These are phyloP conservation scores for Delphinella strobiligena DNA, from an alignment of 2,329 filamentous ascomycete species.

Conservation along the genomic window DNA sequence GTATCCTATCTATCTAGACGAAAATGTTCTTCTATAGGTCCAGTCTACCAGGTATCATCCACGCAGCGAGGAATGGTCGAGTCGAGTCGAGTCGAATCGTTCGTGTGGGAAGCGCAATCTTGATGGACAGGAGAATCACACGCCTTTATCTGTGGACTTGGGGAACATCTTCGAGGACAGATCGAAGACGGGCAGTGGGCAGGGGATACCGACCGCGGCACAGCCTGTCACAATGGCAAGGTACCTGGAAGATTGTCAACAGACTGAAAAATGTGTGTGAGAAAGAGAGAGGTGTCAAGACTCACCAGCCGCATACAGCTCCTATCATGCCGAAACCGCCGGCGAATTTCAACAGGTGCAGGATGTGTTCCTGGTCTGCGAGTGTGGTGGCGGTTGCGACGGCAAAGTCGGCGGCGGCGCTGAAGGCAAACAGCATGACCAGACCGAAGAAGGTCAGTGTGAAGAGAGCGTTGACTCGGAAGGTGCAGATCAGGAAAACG, in stretches of 20 bases:
- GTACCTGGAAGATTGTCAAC: constrained; percentile 12
- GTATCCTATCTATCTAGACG: too few relatives aligned
- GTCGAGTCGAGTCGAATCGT: too few relatives aligned
- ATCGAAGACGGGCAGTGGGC: constrained; percentile 15
- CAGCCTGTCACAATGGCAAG: constrained; percentile 14
- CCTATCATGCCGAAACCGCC: constrained; percentile 18
- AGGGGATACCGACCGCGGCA: constrained; percentile 14
- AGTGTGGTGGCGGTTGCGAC: constrained; percentile 10
- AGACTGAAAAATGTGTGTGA: too few relatives aligned
- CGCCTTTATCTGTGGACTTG: constrained; percentile 3
- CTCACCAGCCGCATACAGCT: constrained; percentile 16
- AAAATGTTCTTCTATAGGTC: too few relatives aligned
- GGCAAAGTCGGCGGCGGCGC: constrained; percentile 17
- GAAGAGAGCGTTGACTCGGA: constrained; percentile 17
- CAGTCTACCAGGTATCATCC: too few relatives aligned
- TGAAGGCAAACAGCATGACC: constrained; percentile 16
- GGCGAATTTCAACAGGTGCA: constrained; percentile 13
- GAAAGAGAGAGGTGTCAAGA: not conserved
- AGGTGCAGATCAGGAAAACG: constrained; percentile 14
- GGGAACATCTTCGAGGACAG: constrained; percentile 13
- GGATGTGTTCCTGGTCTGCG: constrained; percentile 13
- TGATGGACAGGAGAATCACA: too few relatives aligned
- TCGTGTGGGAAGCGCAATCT: too few relatives aligned
- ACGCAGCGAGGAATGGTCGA: too few relatives aligned
- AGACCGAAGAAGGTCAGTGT: constrained; percentile 16